A percentile compares a stretch with the other conserved stretches of the same genome.
Evolutionary conservation across 768 basidiomycete genomes (phyloP).

Genomic region (Lactifluus piperatus): DNA sequence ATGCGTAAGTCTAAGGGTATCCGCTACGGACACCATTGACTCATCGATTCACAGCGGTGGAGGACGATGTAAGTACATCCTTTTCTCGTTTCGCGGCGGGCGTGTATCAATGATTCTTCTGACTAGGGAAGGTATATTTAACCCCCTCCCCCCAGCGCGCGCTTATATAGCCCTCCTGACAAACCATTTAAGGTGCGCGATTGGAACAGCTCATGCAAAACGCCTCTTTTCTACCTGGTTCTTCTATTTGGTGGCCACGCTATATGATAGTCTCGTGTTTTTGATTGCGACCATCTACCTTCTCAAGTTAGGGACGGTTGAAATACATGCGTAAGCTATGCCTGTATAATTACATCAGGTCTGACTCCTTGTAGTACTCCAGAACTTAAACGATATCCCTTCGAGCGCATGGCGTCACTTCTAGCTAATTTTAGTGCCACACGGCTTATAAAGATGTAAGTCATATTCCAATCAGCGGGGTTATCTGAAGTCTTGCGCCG

Average conservation of each 20-base stretch:
- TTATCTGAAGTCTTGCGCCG: background rate
- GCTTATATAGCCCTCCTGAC: background rate
- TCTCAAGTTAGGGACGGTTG: slow-evolving; percentile 34
- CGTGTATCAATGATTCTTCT: background rate
- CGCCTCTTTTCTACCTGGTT: slow-evolving; percentile 38
- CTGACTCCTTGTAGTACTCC: background rate
- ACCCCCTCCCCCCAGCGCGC: background rate
- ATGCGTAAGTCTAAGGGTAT: slow-evolving; percentile 32
- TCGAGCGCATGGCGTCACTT: background rate
- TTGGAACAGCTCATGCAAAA: slow-evolving; percentile 23
- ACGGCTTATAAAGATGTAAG: slow-evolving; percentile 24
- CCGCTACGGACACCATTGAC: background rate
- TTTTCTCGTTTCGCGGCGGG: background rate
- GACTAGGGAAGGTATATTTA: slow-evolving; percentile 30
- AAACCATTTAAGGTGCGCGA: slow-evolving; percentile 37
- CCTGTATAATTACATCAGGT: background rate
- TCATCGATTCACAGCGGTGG: slow-evolving; percentile 10
- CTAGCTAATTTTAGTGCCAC: slow-evolving; percentile 14
- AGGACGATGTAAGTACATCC: background rate
- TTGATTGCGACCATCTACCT: slow-evolving; percentile 44
- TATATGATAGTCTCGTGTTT: slow-evolving; percentile 47
- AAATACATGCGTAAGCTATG: slow-evolving; percentile 25
- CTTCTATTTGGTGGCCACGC: slow-evolving; percentile 48
- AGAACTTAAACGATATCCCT: background rate
- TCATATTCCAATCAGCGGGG: background rate